Base-by-base conservation (phyloP, 305 asterid species). In the Lippia alba region DNA sequence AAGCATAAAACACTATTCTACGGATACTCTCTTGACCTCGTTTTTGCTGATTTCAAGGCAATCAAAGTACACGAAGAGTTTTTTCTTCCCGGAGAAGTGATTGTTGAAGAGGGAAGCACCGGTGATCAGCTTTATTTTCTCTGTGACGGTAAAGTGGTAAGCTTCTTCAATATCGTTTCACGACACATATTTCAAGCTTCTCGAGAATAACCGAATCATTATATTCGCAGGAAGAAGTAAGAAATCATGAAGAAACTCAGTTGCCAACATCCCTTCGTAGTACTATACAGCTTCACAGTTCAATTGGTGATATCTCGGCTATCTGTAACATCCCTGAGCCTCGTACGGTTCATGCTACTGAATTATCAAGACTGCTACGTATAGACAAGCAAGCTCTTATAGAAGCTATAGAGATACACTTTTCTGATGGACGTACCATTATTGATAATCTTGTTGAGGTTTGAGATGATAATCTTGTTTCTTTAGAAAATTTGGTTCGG, bases 11-110 rank as follows among this genome's bases (percentile, higher is more conserved):
- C 41, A 36, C 41, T 36, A 4, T 36, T 36, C 6, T 36, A 36
- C 41, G 5, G 6, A 36, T 8, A 36, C 41, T 36, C 9, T 8
- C 41, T 30, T 56, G 4, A 4, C 16, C 41, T 46, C 14, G 54
- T 57, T 32, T 54, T 6, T 39, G 60, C 8, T 63, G 9, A 34
- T 72, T 50, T 74, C 53, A 56, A 89, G 96, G 86, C 87, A 20
- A 78, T 81, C 32, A 67, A 62, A 32, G 85, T 82, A 46, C 92
- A 89, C 30, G 94, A 89, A 72, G 94, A 89, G 76, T 79, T 74
- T 76, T 89, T 85, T 70, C 91, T 87, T 69, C 94, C 92, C 0
- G 92, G 89, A 72, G 90, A 87, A 84, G 83, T 84, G 71, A 73
- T 89, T 15, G 58, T 87, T 16, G 94, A 89, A 73, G 85, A 81